Percentiles rank a stretch among this genome's conserved stretches.
Conservation (phyloP, 495 filamentous ascomycete genomes). For the Xylaria bambusicola region DNA sequence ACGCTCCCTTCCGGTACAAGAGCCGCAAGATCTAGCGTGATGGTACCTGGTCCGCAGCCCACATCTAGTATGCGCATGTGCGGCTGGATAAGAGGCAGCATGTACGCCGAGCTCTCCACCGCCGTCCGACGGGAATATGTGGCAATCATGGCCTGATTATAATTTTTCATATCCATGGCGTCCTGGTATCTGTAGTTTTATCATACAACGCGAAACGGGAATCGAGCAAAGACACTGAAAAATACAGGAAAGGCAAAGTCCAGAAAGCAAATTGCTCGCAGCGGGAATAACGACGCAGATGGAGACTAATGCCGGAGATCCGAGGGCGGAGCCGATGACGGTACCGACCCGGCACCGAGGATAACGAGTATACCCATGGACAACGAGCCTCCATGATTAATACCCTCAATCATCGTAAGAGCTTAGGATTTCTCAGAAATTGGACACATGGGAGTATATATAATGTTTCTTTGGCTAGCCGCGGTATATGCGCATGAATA, state of each 20-base stretch:
- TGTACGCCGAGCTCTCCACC: slow-evolving; percentile 51
- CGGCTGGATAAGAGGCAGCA: slow-evolving; percentile 52
- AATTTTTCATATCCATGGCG: slow-evolving; percentile 27
- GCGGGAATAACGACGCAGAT: no score
- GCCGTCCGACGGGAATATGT: slow-evolving; percentile 49
- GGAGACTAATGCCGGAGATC: not conserved
- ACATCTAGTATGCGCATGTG: slow-evolving; percentile 57
- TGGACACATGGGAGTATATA: no score
- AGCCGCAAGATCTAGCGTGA: slow-evolving; percentile 54
- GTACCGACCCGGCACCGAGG: no score
- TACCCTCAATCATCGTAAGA: no score
- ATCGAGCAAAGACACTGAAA: not conserved
- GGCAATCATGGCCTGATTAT: slow-evolving; percentile 35
- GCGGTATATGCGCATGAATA: no score
- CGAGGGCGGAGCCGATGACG: not conserved
- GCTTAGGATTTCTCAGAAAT: no score
- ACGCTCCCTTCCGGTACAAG: slow-evolving; percentile 50
- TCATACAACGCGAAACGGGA: not conserved
- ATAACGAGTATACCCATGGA: no score
- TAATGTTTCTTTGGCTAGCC: no score
- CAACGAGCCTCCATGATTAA: no score
- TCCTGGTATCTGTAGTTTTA: not conserved
- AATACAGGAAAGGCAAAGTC: not conserved
- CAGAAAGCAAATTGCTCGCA: no score
- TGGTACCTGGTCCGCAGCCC: slow-evolving; percentile 61